These are phyloP conservation scores for Fusarium sp. DNA, from an alignment of 2,329 filamentous ascomycete species.

Conservation along the genomic window DNA sequence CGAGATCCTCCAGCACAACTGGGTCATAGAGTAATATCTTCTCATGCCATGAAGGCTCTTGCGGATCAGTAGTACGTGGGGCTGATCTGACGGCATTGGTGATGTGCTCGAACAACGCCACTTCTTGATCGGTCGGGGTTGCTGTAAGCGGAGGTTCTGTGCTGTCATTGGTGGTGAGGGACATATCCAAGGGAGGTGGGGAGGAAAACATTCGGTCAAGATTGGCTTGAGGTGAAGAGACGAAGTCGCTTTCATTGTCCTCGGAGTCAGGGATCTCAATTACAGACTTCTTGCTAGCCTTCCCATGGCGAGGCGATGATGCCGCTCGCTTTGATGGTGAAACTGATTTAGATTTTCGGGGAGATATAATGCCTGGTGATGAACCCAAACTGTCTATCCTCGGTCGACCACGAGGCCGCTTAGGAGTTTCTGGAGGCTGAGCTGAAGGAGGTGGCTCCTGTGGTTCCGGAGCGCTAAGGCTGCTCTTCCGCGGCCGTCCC, in stretches of 20 bases:
- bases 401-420: slow-evolving; percentile 58
- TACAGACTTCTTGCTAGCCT: slow-evolving; percentile 31
- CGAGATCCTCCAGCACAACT: slow-evolving; percentile 87
- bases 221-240: slow-evolving; percentile 54
- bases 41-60: slow-evolving; percentile 82
- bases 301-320: slow-evolving; percentile 32
- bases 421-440: slow-evolving; percentile 53
- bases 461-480: slow-evolving; percentile 36
- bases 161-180: slow-evolving; percentile 60
- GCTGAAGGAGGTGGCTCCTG: slow-evolving; percentile 55
- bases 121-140: slow-evolving; percentile 59
- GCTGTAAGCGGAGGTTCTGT: slow-evolving; percentile 58
- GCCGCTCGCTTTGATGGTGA: slow-evolving; percentile 27
- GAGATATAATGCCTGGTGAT: slow-evolving; percentile 2
- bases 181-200: slow-evolving; percentile 58
- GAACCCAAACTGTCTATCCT: slow-evolving; percentile 52
- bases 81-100: slow-evolving; percentile 66
- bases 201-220: slow-evolving; percentile 60
- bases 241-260: slow-evolving; percentile 51
- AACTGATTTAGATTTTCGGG: slow-evolving; percentile 21
- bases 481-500: slow-evolving; percentile 54
- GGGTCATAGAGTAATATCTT: slow-evolving; percentile 96
- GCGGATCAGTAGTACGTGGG: slow-evolving; percentile 63
- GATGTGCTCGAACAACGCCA: slow-evolving; percentile 65
- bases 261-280: slow-evolving; percentile 69